Evolutionary conservation across 129 eudicot genomes (phyloP).

Genomic region (Centella asiatica): DNA sequence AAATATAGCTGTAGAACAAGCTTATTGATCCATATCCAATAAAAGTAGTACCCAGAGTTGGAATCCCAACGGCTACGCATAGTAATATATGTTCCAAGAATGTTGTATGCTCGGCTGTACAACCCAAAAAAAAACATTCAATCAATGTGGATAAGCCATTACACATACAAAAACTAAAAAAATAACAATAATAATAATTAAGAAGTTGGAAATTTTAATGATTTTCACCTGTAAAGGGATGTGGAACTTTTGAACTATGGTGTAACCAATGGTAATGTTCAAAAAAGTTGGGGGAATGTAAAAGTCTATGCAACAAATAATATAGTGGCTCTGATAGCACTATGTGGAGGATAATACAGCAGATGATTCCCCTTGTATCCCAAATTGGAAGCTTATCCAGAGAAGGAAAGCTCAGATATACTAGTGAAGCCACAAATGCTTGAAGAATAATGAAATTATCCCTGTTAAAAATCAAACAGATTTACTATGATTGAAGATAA

Average conservation of each 20-base stretch:
- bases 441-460: conserved; percentile 74
- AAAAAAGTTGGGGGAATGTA: conserved; percentile 43
- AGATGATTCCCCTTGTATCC: conserved; percentile 43
- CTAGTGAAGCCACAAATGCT: conserved; percentile 50
- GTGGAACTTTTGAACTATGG: conserved; percentile 56
- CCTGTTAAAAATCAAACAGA: conserved; percentile 28
- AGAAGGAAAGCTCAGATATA: conserved; percentile 43
- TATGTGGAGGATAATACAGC: conserved; percentile 49
- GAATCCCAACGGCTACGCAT: conserved; percentile 55
- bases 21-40: conserved; percentile 62
- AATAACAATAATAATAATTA: not conserved
- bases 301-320: conserved; percentile 60
- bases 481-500: not conserved
- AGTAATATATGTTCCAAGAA: conserved; percentile 68
- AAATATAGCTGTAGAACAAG: conserved; percentile 45
- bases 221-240: conserved; percentile 31
- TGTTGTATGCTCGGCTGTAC: conserved; percentile 71
- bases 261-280: conserved; percentile 67
- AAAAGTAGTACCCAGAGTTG: conserved; percentile 45
- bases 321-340: conserved; percentile 62
- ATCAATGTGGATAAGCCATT: conserved; percentile 3
- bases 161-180: no score
- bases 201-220: not conserved
- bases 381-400: conserved; percentile 47
- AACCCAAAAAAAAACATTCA: conserved; percentile 13